A percentile compares a stretch with the other conserved stretches of the same genome.
Evolutionary conservation across 495 filamentous ascomycete species (phyloP).

Genomic region (Lepidopterella palustris): DNA sequence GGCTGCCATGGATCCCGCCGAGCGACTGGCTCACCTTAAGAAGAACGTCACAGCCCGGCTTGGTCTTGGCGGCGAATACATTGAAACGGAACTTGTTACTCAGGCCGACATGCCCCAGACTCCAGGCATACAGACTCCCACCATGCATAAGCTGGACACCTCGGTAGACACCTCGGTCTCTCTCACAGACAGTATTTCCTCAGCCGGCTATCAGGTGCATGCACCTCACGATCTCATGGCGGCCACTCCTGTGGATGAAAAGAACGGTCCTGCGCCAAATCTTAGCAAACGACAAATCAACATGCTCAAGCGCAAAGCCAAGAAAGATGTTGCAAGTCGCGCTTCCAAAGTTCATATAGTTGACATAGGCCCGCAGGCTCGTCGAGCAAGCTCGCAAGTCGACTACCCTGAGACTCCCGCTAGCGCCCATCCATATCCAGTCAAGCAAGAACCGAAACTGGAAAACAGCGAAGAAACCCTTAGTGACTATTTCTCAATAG

Average conservation of each 20-base stretch:
- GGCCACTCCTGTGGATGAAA: slow-evolving; percentile 58
- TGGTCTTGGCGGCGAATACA: slow-evolving; percentile 76
- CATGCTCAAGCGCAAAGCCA: slow-evolving; percentile 75
- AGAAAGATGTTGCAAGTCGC: slow-evolving; percentile 46
- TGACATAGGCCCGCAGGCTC: slow-evolving; percentile 64
- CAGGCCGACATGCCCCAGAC: slow-evolving; percentile 49
- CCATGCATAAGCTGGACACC: slow-evolving; percentile 43
- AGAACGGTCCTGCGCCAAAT: slow-evolving; percentile 41
- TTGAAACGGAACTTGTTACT: slow-evolving; percentile 72
- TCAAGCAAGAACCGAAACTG: slow-evolving; percentile 57
- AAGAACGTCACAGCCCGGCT: slow-evolving; percentile 77
- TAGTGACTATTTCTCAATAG: slow-evolving; percentile 80
- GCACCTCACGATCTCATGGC: slow-evolving; percentile 46
- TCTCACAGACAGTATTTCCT: slow-evolving; percentile 23
- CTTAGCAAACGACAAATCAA: slow-evolving; percentile 90
- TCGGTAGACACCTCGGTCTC: slow-evolving; percentile 40
- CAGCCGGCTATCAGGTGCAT: slow-evolving; percentile 32
- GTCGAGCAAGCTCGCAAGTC: slow-evolving; percentile 8
- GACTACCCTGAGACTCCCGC: slow-evolving; percentile 59
- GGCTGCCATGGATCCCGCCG: slow-evolving; percentile 70
- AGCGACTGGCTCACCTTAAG: slow-evolving; percentile 77
- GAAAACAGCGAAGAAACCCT: slow-evolving; percentile 49
- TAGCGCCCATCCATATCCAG: slow-evolving; percentile 58
- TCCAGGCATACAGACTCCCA: slow-evolving; percentile 27
- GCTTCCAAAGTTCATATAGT: slow-evolving; percentile 86